These are phyloP conservation scores for Plasmodium falciparum DNA, from an alignment of 169 alveolate species.

Conservation along the genomic window DNA sequence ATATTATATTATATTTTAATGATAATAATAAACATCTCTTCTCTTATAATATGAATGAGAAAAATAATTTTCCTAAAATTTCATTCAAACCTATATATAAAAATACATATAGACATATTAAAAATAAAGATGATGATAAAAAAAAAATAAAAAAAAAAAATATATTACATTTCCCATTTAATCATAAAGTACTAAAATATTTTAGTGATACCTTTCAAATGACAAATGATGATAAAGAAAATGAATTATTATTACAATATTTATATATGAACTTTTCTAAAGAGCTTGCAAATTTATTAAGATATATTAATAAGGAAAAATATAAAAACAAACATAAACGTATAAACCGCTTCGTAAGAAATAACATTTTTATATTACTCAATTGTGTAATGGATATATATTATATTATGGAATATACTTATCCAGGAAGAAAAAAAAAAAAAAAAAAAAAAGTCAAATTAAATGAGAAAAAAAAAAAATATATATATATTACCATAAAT, in stretches of 20 bases:
- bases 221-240: background rate
- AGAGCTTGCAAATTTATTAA: slow-evolving; percentile 7
- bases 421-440: too few relatives aligned
- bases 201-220: slow-evolving; percentile 32
- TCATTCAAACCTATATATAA: slow-evolving; percentile 15
- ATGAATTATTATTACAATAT: background rate
- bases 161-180: slow-evolving; percentile 58
- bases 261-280: slow-evolving; percentile 34
- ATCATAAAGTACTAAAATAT: slow-evolving; percentile 46
- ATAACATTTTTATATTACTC: slow-evolving; percentile 26
- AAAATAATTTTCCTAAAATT: background rate
- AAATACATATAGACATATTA: background rate
- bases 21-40: background rate
- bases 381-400: slow-evolving; percentile 58
- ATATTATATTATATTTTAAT: slow-evolving; percentile 33
- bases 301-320: slow-evolving; percentile 20
- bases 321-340: slow-evolving; percentile 1
- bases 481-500: slow-evolving; percentile 3
- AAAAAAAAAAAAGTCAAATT: too few relatives aligned
- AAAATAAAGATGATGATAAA: background rate
- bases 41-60: too few relatives aligned
- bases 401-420: slow-evolving; percentile 29
- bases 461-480: slow-evolving; percentile 18
- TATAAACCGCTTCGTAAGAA: background rate
- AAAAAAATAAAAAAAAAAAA: slow-evolving; percentile 5